Conservation (phyloP, 1,139 yeast genomes). For the Keqinozyma sinolaborantium region DNA sequence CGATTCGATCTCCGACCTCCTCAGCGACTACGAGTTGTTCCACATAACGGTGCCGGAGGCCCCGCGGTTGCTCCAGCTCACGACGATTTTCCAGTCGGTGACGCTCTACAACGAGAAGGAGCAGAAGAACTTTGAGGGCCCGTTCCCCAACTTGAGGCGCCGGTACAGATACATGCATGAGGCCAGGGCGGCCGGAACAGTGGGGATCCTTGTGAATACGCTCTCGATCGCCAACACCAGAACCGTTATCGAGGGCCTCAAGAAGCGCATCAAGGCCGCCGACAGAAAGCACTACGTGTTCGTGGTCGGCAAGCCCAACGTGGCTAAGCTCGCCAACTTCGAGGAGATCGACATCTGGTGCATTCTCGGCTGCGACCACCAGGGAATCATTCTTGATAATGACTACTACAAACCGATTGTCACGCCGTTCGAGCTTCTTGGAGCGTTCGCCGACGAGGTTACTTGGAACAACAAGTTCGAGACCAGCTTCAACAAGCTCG, state of each 20-base stretch:
- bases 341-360: conserved; percentile 93
- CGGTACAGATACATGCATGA: conserved; percentile 83
- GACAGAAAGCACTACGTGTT: conserved; percentile 91
- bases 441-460: conserved; percentile 73
- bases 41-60: conserved; percentile 74
- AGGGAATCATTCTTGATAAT: conserved; percentile 82
- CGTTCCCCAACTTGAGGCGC: conserved; percentile 74
- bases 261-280: conserved; percentile 59
- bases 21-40: conserved; percentile 50
- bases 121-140: conserved; percentile 41
- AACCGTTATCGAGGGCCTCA: conserved; percentile 56
- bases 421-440: conserved; percentile 85
- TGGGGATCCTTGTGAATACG: conserved; percentile 89
- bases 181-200: conserved; percentile 87
- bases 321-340: conserved; percentile 92
- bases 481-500: conserved; percentile 62
- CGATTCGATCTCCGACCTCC: conserved; percentile 18
- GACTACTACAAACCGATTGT: conserved; percentile 89
- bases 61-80: conserved; percentile 71
- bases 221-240: conserved; percentile 74
- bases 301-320: conserved; percentile 98
- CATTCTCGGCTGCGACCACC: conserved; percentile 89
- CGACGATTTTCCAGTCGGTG: conserved; percentile 62
- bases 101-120: conserved; percentile 42
- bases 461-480: conserved; percentile 95